Base-by-base conservation (phyloP, 2,329 filamentous ascomycete species). In the Colletotrichum cereale region DNA sequence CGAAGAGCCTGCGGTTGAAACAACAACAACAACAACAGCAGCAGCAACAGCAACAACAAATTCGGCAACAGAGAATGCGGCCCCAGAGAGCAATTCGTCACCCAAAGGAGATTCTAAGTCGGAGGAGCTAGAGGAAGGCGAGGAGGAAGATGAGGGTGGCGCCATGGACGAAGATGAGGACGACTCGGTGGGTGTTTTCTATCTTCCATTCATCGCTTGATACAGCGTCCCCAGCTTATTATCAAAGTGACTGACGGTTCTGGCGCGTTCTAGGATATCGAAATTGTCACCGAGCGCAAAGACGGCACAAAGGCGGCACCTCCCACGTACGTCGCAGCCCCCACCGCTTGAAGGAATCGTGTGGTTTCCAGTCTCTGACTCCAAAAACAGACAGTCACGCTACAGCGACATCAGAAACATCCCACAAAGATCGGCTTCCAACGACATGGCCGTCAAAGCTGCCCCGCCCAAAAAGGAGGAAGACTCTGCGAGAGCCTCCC, bases 361-460 rank as follows among this genome's bases (percentile, higher is more conserved):
- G 1, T 24, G 24, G 7, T 26, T 16, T 40, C 38, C 21, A 14
- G 24, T 0, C 53, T 10, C 66, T 71, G 31, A 65, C 48, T 42
- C 12, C 21, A 47, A 29, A n/a, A 34, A 62, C 73, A 91, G 89
- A 66, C 87, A 89, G 82, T 83, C 89, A 29, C 86, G 87, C 75
- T 91, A 91, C 74, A 90, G 88, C 78, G 89, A 91, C 66, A 91
- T 91, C 66, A 84, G 88, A 71, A 91, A 91, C 73, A 91, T 91
- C 62, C 89, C 89, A 1, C 89, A 91, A 78, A 82, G 89, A 66
- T 86, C 88, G 14, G 83, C 87, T 2, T 84, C 87, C 3, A 88
- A 83, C 74, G 88, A 89, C 61, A 80, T 82, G 29, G 76, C 84
- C 3, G 79, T 82, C 29, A 88, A 88, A 75, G 78, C 84, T 21